Base-by-base conservation (phyloP, 495 filamentous ascomycete species). In the Thermothielavioides terrestris region DNA sequence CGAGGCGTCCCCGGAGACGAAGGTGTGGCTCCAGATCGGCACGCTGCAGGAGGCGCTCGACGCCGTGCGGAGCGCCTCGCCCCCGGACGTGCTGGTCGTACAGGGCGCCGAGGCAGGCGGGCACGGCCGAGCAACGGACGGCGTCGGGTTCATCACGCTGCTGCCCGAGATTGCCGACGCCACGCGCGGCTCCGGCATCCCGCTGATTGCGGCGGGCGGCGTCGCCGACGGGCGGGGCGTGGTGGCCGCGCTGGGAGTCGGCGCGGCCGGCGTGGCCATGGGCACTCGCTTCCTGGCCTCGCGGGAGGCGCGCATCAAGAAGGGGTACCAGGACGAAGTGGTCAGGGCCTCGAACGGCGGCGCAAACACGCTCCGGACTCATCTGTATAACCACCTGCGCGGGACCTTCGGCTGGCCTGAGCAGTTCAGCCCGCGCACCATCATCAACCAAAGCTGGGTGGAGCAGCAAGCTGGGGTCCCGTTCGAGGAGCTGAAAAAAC, bases 261-360 rank as follows among this genome's bases (percentile, higher is more conserved):
- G 91, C 2, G 91, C 91, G 0, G 88, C 89, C 57, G 91, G 89
- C 32, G 90, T 90, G 52, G 95, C 92, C 63, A 88, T 94, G 88
- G 88, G 88, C 11, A 95, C 89, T 11, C 71, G 89, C 17, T 94
- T 95, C 66, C 89, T 94, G 79, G 86, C 83, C 59, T 88, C 86
- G 3, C 74, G 85, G 8, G 88, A 95, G 63, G 84, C 88, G 32
- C 88, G 91, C 3, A 89, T 97, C 47, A 86, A 91, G 59, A 65
- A 81, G 49, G 92, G 89, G 32, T 84, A 96, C 63, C 95, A 95
- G 73, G 72, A 88, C 57, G 81, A 87, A 53, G 95, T 95, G 58
- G 84, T 95, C 2, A 61, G 72, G 2, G 77, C 81, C 1, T 64
- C 53, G 2, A 81, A 89, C 56, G 87, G 84, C 0, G 85, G 78